A percentile compares a stretch with the other conserved stretches of the same genome.
Evolutionary conservation across 75 land plant genomes (phyloP).

Genomic region (Picea sitchensis): DNA sequence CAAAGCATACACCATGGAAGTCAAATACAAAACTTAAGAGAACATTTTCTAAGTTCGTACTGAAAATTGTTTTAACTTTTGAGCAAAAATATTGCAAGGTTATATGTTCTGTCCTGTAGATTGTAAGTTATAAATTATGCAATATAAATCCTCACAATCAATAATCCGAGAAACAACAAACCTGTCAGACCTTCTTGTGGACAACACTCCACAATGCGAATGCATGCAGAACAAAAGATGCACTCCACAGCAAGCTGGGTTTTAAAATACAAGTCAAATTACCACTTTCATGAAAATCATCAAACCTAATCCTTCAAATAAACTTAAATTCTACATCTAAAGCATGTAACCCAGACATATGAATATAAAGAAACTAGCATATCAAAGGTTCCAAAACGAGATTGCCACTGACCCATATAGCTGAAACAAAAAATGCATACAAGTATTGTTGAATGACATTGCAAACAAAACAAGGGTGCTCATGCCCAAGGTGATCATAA

Average conservation of each 20-base stretch:
- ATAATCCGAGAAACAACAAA: constrained; percentile 17
- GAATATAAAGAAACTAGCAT: neutral
- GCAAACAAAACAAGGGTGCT: no score
- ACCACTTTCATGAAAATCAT: neutral
- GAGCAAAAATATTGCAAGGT: neutral
- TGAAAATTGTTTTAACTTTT: neutral
- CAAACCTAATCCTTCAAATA: neutral
- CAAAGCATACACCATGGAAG: neutral
- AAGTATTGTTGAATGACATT: neutral
- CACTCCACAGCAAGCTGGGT: constrained; percentile 96
- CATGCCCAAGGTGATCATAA: no score
- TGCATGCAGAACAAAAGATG: constrained; percentile 98
- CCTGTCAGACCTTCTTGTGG: constrained; percentile 99
- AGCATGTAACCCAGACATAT: neutral
- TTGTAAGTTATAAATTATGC: neutral
- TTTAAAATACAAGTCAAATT: constrained; percentile 7
- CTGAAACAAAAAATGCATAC: neutral
- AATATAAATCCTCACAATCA: neutral
- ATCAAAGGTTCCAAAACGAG: neutral
- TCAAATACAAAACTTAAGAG: neutral
- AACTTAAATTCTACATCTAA: neutral
- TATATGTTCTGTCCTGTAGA: neutral
- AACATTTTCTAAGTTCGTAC: neutral
- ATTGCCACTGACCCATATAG: neutral
- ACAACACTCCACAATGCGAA: constrained; percentile 97